A percentile compares a stretch with the other conserved stretches of the same genome.
Evolutionary conservation across 768 basidiomycete species (phyloP).

Genomic region (Lactarius tabidus): DNA sequence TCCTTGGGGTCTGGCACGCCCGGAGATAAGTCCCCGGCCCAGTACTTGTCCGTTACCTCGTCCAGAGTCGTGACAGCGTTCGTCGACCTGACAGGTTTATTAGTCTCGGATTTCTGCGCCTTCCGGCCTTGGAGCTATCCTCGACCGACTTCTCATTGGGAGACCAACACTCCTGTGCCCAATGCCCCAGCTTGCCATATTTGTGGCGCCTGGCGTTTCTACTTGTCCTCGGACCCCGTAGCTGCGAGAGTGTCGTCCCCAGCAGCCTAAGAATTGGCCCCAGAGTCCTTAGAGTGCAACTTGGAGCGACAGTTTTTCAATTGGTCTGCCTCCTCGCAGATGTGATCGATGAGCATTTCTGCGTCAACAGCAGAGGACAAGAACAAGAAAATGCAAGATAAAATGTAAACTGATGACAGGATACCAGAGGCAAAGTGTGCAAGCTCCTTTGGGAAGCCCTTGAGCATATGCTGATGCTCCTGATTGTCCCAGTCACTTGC

Average conservation of each 20-base stretch:
- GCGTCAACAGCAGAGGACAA: not conserved
- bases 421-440: not conserved
- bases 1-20: too few species aligned
- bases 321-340: not conserved
- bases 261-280: not conserved
- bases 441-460: not conserved
- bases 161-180: not conserved
- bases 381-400: rapidly evolving
- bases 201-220: not conserved
- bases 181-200: not conserved
- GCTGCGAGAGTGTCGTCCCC: not conserved
- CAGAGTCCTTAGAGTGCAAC: not conserved
- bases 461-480: not conserved
- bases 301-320: not conserved
- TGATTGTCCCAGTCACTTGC: not conserved
- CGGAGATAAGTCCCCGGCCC: too few species aligned
- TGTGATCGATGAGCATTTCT: not conserved
- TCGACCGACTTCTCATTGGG: not conserved
- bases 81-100: too few species aligned
- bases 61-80: too few species aligned
- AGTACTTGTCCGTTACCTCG: too few species aligned
- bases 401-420: not conserved
- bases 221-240: not conserved
- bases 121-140: too few species aligned
- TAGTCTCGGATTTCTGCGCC: too few species aligned